A percentile compares a stretch with the other conserved stretches of the same genome.
Evolutionary conservation across 768 basidiomycete species (phyloP).

Genomic region (Kwoniella sp.): DNA sequence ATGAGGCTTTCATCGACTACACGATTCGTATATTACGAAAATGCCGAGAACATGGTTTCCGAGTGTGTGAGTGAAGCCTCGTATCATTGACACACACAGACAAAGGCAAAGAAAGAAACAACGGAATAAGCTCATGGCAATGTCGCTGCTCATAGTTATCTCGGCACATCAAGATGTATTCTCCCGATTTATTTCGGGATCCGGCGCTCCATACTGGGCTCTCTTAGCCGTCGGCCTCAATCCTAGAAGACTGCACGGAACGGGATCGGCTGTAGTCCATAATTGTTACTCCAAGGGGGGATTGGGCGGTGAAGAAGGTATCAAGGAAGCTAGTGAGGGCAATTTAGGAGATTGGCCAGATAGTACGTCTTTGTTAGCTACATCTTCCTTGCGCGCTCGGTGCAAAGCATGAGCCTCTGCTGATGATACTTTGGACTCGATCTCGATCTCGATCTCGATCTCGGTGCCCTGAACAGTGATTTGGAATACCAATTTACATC

Average conservation of each 20-base stretch:
- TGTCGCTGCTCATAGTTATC: slow-evolving; percentile 71
- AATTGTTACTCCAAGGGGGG: slow-evolving; percentile 29
- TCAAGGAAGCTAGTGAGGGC: slow-evolving; percentile 24
- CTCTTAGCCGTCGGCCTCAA: slow-evolving; percentile 83
- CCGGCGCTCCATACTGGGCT: slow-evolving; percentile 94
- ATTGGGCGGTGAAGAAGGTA: slow-evolving; percentile 39
- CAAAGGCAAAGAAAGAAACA: no score
- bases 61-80: slow-evolving; percentile 56
- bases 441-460: no score
- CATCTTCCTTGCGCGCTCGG: not conserved
- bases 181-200: slow-evolving; percentile 93
- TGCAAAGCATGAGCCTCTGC: slow-evolving; percentile 68
- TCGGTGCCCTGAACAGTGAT: slow-evolving; percentile 65
- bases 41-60: slow-evolving; percentile 89
- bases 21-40: slow-evolving; percentile 81
- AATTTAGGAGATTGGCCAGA: slow-evolving; percentile 39
- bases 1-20: slow-evolving; percentile 89
- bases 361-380: slow-evolving; percentile 22
- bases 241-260: slow-evolving; percentile 60
- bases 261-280: slow-evolving; percentile 41
- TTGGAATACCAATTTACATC: slow-evolving; percentile 93
- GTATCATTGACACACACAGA: no score
- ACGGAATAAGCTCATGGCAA: no score
- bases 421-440: slow-evolving; percentile 61
- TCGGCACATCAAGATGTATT: slow-evolving; percentile 98